A percentile compares a stretch with the other conserved stretches of the same genome.
Evolutionary conservation across 2,329 filamentous ascomycete species (phyloP).

Genomic region (Penicillium thymicola): DNA sequence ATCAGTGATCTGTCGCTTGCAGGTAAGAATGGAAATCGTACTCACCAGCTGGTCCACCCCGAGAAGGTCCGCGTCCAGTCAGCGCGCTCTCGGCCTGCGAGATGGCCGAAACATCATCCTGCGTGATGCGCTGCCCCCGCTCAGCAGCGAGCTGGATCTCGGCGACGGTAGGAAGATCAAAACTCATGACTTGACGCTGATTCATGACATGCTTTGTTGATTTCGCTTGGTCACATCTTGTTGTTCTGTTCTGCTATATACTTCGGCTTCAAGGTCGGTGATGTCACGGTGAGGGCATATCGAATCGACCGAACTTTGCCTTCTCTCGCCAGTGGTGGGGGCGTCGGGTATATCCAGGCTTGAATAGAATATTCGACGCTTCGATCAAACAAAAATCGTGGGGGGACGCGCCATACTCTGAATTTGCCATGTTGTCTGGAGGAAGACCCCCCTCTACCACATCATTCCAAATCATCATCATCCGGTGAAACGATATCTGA

Average conservation of each 20-base stretch:
- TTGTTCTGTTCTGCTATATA: slow-evolving; percentile 11
- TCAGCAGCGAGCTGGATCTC: slow-evolving; percentile 34
- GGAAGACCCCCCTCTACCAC: background rate
- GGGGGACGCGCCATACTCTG: background rate
- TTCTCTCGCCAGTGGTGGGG: slow-evolving; percentile 19
- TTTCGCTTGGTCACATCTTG: background rate
- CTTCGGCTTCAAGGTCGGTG: slow-evolving; percentile 9
- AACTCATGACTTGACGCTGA: slow-evolving; percentile 9
- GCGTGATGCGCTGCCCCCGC: slow-evolving; percentile 32
- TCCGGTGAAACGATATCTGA: background rate
- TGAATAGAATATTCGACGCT: slow-evolving; percentile 2
- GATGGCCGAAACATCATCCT: slow-evolving; percentile 32
- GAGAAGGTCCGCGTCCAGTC: slow-evolving; percentile 30
- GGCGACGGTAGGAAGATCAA: slow-evolving; percentile 29
- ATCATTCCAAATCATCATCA: background rate
- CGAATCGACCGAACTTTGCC: slow-evolving; percentile 9
- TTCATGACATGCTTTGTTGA: background rate
- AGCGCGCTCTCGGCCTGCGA: slow-evolving; percentile 33
- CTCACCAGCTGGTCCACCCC: slow-evolving; percentile 34
- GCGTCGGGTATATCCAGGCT: slow-evolving; percentile 3
- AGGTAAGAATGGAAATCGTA: background rate
- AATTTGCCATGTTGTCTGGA: background rate
- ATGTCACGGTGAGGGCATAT: slow-evolving; percentile 28
- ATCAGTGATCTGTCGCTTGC: background rate
- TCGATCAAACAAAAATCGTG: background rate